These are phyloP conservation scores for Cardiospermum halicacabum DNA, from an alignment of 345 rosid genomes.

Conservation along the genomic window DNA sequence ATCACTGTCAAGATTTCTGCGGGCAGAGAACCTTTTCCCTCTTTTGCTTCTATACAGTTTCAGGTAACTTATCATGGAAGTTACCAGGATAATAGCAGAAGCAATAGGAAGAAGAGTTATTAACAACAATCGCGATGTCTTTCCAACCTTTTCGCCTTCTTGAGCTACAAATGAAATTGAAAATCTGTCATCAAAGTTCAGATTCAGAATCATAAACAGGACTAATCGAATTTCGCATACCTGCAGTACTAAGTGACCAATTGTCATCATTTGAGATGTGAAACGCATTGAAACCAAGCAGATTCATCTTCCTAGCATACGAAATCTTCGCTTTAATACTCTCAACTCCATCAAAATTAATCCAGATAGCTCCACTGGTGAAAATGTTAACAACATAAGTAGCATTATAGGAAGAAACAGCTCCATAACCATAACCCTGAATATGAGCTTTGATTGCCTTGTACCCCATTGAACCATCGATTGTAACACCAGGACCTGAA, in stretches of 20 bases:
- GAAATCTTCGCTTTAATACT: conserved; percentile 16
- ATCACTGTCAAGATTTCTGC: conserved; percentile 12
- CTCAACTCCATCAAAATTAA: conserved; percentile 22
- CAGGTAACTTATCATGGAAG: conserved; percentile 7
- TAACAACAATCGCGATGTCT: conserved; percentile 12
- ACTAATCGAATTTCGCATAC: conserved; percentile 8
- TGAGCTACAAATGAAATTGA: conserved; percentile 21
- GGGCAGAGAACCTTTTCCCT: not conserved
- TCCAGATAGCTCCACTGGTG: conserved; percentile 17
- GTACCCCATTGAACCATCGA: conserved; percentile 17
- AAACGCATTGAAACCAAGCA: conserved; percentile 7
- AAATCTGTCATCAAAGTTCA: not conserved
- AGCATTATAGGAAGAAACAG: conserved; percentile 11
- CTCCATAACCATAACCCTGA: conserved; percentile 20
- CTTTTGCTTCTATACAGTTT: not conserved
- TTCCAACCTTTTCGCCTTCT: conserved; percentile 12
- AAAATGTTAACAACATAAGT: conserved; percentile 13
- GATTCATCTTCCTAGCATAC: conserved; percentile 14
- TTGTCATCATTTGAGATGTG: conserved; percentile 13
- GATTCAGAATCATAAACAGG: not conserved
- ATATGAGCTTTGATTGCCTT: conserved; percentile 10
- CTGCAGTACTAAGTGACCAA: conserved; percentile 33
- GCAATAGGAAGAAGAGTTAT: conserved; percentile 24
- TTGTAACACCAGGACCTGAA: conserved; percentile 13
- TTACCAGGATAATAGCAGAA: conserved; percentile 8